Evolutionary conservation across 2,329 filamentous ascomycete genomes (phyloP).

Genomic region (Phyllosticta citribraziliensis): DNA sequence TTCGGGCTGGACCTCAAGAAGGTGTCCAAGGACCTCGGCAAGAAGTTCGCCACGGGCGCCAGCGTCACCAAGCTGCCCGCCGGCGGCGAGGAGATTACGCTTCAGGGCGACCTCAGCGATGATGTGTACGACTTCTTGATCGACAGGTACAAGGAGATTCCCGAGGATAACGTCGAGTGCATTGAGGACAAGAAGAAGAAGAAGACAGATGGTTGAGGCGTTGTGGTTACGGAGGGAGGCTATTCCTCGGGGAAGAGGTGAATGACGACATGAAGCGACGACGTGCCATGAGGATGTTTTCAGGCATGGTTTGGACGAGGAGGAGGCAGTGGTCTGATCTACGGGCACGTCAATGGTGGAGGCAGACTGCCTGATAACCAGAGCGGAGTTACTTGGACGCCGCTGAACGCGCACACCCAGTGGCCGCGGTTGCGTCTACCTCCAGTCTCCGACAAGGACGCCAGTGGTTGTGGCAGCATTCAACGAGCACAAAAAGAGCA

Average conservation of each 20-base stretch:
- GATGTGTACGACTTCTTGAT: slow-evolving; percentile 86
- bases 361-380: neutral
- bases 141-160: slow-evolving; percentile 82
- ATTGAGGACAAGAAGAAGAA: slow-evolving; percentile 10
- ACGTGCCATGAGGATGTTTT: neutral
- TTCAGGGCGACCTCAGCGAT: slow-evolving; percentile 92
- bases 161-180: slow-evolving; percentile 70
- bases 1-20: slow-evolving; percentile 94
- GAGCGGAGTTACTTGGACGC: neutral
- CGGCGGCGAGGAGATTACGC: slow-evolving; percentile 90
- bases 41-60: slow-evolving; percentile 94
- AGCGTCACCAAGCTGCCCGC: slow-evolving; percentile 82
- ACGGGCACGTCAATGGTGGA: neutral
- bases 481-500: neutral
- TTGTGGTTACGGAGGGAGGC: neutral
- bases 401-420: neutral
- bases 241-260: neutral
- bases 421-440: neutral
- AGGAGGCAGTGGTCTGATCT: neutral
- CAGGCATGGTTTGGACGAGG: neutral
- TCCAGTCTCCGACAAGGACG: neutral
- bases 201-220: neutral
- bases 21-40: slow-evolving; percentile 90
- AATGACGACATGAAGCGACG: neutral
- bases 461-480: neutral